These are phyloP conservation scores for Benincasa hispida DNA, from an alignment of 306 rosid species.

Conservation along the genomic window DNA sequence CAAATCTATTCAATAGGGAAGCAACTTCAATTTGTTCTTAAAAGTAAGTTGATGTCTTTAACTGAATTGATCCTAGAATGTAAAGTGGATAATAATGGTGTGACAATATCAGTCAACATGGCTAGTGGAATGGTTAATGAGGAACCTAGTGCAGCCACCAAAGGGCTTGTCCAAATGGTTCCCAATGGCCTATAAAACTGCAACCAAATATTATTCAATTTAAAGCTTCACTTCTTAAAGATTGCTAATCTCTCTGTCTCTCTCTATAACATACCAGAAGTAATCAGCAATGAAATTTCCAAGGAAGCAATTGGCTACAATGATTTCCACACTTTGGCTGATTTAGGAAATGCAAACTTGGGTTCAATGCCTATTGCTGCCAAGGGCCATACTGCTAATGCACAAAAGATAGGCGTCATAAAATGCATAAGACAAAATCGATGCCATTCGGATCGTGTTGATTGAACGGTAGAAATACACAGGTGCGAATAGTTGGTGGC, in stretches of 20 bases:
- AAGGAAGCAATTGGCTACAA: conserved; percentile 73
- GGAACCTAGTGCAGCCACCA: conserved; percentile 89
- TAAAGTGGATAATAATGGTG: conserved; percentile 73
- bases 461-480: background rate
- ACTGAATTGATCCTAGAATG: conserved; percentile 81
- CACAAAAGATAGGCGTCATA: too few species aligned
- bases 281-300: conserved; percentile 86
- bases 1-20: background rate
- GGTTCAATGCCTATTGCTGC: conserved; percentile 85
- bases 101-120: conserved; percentile 85
- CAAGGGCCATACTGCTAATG: conserved; percentile 60
- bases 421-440: background rate
- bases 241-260: background rate
- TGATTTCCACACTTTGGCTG: conserved; percentile 62
- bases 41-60: background rate
- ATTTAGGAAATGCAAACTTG: conserved; percentile 61
- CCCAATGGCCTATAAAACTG: conserved; percentile 52
- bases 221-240: background rate
- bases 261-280: conserved; percentile 41
- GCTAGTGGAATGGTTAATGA: conserved; percentile 94
- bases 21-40: background rate
- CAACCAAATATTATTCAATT: conserved; percentile 3
- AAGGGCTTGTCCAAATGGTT: conserved; percentile 91
- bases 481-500: background rate
- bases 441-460: background rate